Conservation (phyloP, 1,284 basidiomycete species). For the Leccinum cinnamomeum region DNA sequence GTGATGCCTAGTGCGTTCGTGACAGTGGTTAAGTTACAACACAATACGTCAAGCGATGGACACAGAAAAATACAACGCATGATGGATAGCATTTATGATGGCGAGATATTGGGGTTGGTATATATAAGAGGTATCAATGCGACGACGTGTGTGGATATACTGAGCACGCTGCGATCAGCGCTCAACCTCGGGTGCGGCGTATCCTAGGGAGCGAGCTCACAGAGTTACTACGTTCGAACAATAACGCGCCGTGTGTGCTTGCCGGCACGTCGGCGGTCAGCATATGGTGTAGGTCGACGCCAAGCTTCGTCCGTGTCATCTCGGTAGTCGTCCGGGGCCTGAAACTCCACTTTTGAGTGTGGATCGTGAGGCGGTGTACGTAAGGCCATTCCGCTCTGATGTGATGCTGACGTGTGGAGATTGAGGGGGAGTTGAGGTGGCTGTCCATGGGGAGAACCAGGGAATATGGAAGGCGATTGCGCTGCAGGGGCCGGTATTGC, state of each 20-base stretch:
- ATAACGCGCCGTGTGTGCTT: conserved; percentile 70
- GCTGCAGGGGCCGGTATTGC: conserved; percentile 23
- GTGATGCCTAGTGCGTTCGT: neutral
- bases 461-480: conserved; percentile 30
- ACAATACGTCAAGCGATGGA: conserved; percentile 15
- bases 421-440: conserved; percentile 41
- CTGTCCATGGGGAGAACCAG: conserved; percentile 35
- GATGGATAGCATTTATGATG: conserved; percentile 25
- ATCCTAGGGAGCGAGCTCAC: conserved; percentile 10
- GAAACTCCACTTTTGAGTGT: conserved; percentile 41
- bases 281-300: conserved; percentile 64
- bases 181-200: conserved; percentile 5
- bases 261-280: conserved; percentile 66
- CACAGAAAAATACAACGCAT: conserved; percentile 25
- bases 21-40: conserved; percentile 15
- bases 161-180: neutral
- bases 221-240: conserved; percentile 47
- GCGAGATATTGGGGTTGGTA: conserved; percentile 20
- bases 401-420: conserved; percentile 40
- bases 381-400: conserved; percentile 37
- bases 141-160: conserved; percentile 12
- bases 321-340: conserved; percentile 42
- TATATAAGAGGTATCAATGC: conserved; percentile 27
- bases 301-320: conserved; percentile 61
- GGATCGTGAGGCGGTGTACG: conserved; percentile 49